A percentile compares a stretch with the other conserved stretches of the same genome.
Evolutionary conservation across 495 filamentous ascomycete genomes (phyloP).

Genomic region (Jackrogersella minutella): DNA sequence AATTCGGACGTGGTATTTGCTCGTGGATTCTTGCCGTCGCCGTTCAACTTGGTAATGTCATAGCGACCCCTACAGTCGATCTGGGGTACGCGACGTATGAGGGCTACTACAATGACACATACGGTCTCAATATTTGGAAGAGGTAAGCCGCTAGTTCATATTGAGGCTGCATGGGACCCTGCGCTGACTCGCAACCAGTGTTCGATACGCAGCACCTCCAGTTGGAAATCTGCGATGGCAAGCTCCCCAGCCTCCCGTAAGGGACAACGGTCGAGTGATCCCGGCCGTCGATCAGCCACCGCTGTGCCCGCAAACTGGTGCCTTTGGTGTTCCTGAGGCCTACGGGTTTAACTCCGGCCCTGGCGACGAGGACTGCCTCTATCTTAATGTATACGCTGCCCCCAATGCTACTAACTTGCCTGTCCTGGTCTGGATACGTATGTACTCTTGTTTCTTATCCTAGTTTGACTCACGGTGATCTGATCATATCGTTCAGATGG

Average conservation of each 20-base stretch:
- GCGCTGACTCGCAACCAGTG: constrained; percentile 26
- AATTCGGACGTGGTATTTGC: constrained; percentile 10
- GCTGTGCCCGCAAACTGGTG: constrained; percentile 45
- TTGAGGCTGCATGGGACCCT: constrained; percentile 1
- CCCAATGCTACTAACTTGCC: constrained; percentile 51
- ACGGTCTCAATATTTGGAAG: constrained; percentile 51
- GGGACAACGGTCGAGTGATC: constrained; percentile 20
- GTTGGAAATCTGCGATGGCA: constrained; percentile 45
- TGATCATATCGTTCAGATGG: constrained; percentile 40
- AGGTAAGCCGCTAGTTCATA: constrained; percentile 36
- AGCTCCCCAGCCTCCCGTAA: constrained; percentile 41
- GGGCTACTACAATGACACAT: constrained; percentile 45
- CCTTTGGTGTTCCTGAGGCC: constrained; percentile 35
- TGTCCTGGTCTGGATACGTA: constrained; percentile 52
- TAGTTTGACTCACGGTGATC: not conserved
- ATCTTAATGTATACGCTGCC: constrained; percentile 56
- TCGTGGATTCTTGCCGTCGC: constrained; percentile 16
- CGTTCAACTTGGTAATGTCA: not conserved
- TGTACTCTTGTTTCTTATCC: constrained; percentile 5
- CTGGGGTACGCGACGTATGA: constrained; percentile 53
- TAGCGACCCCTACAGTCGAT: constrained; percentile 42
- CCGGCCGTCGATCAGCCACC: constrained; percentile 43
- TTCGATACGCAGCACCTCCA: constrained; percentile 50
- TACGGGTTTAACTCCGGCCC: constrained; percentile 31
- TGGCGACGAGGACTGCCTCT: constrained; percentile 63